Evolutionary conservation across 176 grass and related monocot genomes (phyloP), one percentile per base, ranked within the genome.

Genomic region (Alloteropsis semialata): DNA sequence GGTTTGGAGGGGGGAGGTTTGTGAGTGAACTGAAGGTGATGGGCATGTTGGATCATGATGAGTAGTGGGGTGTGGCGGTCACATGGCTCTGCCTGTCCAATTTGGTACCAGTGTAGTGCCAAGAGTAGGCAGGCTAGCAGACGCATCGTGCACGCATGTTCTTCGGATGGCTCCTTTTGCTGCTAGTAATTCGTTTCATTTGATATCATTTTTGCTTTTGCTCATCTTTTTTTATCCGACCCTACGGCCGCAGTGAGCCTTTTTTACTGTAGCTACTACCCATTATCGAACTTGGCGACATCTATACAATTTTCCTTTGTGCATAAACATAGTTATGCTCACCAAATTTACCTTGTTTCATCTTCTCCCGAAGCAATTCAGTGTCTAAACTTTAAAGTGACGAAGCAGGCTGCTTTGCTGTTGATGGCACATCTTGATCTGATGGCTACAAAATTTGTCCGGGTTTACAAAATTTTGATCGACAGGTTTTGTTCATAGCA

Each of bases 21-120:
- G 60, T 21, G 49, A 41, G 38, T 68, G 78, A 38, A 55, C 49
- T 37, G 72, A 19, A 51, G 21, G 21, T 59, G 81, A 32, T 33
- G 50, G 3, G 34, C 18, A 16, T 69, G 69, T 70, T 70, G 25
- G 33, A 44, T 21, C 69, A 81, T 84, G 15, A 69, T 84, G 30
- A 44, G 77, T 76, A 42, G n/a, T n/a, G 76, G 62, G 82, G 33
- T 74, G 53, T 46, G 42, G 70, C 55, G 33, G 69, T 79, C 82
- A 85, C 82, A 81, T 81, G 87, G 42, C 15, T 69, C 1, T 68
- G 78, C 78, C 45, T 67, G 34, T 50, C 22, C 36, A 16, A 54
- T 54, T 19, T 54, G 78, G 63, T 68, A 28, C 63, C 34, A 28
- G 18, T 78, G 65, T 38, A 30, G 77, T 77, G 61, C 25, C 64